phyloP scores from a whole-genome alignment of 2,329 filamentous ascomycete species.

The Monascus ruber region DNA sequence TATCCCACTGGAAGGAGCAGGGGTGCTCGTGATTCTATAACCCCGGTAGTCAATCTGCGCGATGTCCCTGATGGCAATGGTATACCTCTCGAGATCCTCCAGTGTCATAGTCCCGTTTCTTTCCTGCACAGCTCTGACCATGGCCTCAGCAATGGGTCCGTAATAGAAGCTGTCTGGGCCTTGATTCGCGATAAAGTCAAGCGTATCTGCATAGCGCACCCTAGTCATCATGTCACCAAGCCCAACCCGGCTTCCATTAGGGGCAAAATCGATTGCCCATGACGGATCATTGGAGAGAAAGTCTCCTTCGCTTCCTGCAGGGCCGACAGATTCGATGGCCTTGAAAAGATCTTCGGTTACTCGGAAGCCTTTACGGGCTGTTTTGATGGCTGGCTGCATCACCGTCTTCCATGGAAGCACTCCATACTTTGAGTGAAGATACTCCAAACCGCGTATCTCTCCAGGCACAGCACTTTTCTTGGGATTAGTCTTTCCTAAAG shows the following conservation, averaged over 20 bases:
- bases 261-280: conserved; percentile 84
- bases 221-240: conserved; percentile 70
- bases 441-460: conserved; percentile 62
- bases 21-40: conserved; percentile 53
- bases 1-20: conserved; percentile 66
- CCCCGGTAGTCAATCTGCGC: conserved; percentile 57
- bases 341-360: conserved; percentile 62
- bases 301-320: conserved; percentile 39
- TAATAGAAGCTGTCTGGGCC: conserved; percentile 66
- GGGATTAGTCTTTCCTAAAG: background rate
- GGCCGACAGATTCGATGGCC: conserved; percentile 50
- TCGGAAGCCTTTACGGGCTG: conserved; percentile 63
- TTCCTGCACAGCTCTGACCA: conserved; percentile 55
- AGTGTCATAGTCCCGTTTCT: conserved; percentile 77
- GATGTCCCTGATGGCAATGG: conserved; percentile 51
- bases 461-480: conserved; percentile 41
- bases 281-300: conserved; percentile 65
- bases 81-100: conserved; percentile 64
- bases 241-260: conserved; percentile 59
- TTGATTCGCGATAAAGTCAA: conserved; percentile 62
- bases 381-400: conserved; percentile 59
- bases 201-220: conserved; percentile 66
- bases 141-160: conserved; percentile 61
- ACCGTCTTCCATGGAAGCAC: conserved; percentile 58
- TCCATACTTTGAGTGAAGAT: conserved; percentile 56